Percentiles rank a stretch among this genome's conserved stretches.
Evolutionary conservation across 2,329 filamentous ascomycete species (phyloP).

Genomic region (Plectosphaerella plurivora): DNA sequence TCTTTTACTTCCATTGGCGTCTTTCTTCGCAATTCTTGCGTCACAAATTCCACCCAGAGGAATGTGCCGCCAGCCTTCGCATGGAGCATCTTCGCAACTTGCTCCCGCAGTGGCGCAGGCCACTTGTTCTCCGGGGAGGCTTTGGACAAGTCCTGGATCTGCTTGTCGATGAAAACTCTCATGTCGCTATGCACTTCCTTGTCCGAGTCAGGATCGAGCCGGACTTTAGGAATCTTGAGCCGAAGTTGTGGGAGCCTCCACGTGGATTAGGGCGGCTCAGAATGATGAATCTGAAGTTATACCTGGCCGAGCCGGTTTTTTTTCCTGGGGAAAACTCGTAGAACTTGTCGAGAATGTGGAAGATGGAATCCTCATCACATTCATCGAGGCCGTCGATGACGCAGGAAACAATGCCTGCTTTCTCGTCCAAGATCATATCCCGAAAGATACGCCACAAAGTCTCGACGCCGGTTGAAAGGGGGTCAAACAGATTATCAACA

Average conservation of each 20-base stretch:
- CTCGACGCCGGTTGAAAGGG: not conserved
- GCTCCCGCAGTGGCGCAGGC: not conserved
- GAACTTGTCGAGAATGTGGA: not conserved
- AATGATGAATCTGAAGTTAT: not conserved
- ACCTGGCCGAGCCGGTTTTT: not conserved
- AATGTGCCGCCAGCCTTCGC: not conserved
- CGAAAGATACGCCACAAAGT: not conserved
- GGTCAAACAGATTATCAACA: not conserved
- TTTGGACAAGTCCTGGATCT: slow-evolving; percentile 7
- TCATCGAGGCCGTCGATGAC: slow-evolving; percentile 14
- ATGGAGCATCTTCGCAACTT: not conserved
- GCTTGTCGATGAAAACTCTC: slow-evolving; percentile 11
- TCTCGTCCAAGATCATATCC: not conserved
- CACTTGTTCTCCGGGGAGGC: not conserved
- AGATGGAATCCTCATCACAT: slow-evolving; percentile 1
- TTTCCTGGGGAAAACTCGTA: not conserved
- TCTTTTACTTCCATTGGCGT: not conserved
- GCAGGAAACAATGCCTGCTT: slow-evolving; percentile 1
- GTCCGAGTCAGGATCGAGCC: slow-evolving; percentile 3
- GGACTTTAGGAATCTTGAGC: slow-evolving; percentile 1
- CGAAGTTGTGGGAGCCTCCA: too few relatives aligned
- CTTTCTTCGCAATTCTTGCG: not conserved
- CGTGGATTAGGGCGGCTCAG: not conserved
- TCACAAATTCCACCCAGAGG: slow-evolving; percentile 1
- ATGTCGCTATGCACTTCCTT: slow-evolving; percentile 17